Percentiles rank a stretch among this genome's conserved stretches.
These are phyloP conservation scores for Stephanocyclus meneghinianus DNA, from an alignment of 352 stramenopile species.

Conservation along the genomic window DNA sequence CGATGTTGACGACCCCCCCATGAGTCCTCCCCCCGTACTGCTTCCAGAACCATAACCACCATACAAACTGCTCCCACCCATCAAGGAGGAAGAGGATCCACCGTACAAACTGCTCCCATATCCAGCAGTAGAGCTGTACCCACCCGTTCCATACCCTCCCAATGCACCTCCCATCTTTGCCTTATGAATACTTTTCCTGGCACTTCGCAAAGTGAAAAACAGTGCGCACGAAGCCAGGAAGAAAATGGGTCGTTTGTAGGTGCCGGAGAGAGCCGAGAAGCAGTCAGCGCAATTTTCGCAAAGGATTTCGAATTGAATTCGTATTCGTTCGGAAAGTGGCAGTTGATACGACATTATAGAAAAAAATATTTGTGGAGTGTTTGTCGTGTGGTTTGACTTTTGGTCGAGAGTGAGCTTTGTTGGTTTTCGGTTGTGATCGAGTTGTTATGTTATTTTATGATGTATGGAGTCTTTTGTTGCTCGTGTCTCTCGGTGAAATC, in stretches of 20 bases:
- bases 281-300: slow-evolving; percentile 51
- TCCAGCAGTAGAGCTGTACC: slow-evolving; percentile 1
- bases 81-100: slow-evolving; percentile 5
- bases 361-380: not conserved
- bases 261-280: slow-evolving; percentile 22
- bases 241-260: slow-evolving; percentile 43
- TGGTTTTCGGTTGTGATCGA: not conserved
- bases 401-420: not conserved
- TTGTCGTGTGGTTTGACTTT: not conserved
- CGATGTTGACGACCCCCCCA: not conserved
- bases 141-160: not conserved
- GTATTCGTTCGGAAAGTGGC: slow-evolving; percentile 50
- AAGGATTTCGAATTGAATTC: slow-evolving; percentile 61
- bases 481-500: too few species aligned
- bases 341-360: slow-evolving; percentile 26
- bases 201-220: slow-evolving; percentile 39
- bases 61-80: slow-evolving; percentile 1
- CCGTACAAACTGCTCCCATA: slow-evolving; percentile 28
- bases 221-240: slow-evolving; percentile 28
- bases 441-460: too few species aligned
- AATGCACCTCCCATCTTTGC: slow-evolving; percentile 34
- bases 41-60: slow-evolving; percentile 22
- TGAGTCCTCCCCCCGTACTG: slow-evolving; percentile 14
- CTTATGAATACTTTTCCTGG: slow-evolving; percentile 32
- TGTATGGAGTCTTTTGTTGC: too few species aligned